Conservation (phyloP, 768 basidiomycete species). For the Kwoniella sp. region DNA sequence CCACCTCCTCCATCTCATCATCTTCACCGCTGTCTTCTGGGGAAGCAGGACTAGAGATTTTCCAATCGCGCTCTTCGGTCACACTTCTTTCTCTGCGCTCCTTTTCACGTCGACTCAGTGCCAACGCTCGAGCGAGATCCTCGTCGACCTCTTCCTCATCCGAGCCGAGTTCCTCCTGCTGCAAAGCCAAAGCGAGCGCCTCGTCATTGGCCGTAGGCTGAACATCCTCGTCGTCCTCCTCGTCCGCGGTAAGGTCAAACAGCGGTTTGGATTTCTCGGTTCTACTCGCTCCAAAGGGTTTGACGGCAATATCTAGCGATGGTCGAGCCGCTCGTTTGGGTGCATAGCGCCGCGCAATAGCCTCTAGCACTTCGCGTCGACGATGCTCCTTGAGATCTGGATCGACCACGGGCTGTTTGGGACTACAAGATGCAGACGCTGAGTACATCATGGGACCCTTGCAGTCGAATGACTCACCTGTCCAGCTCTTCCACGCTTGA, state of each 20-base stretch:
- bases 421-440: neutral
- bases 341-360: conserved; percentile 41
- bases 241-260: conserved; percentile 24
- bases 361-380: conserved; percentile 44
- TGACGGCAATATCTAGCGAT: conserved; percentile 35
- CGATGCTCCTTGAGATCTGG: conserved; percentile 38
- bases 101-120: conserved; percentile 31
- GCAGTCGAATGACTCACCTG: conserved; percentile 5
- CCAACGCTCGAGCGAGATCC: conserved; percentile 57
- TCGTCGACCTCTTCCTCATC: conserved; percentile 71
- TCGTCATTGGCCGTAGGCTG: conserved; percentile 41
- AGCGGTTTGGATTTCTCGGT: conserved; percentile 23
- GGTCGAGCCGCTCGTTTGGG: conserved; percentile 24
- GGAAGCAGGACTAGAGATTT: neutral
- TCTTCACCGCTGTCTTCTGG: conserved; percentile 8
- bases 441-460: neutral
- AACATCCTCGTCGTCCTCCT: conserved; percentile 17
- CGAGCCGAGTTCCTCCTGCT: conserved; percentile 56
- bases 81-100: conserved; percentile 12
- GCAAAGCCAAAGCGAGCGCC: conserved; percentile 38
- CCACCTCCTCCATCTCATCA: conserved; percentile 41
- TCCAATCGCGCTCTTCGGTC: conserved; percentile 4
- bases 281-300: conserved; percentile 32
- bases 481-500: conserved; percentile 25
- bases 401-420: conserved; percentile 21